Conservation (phyloP, 306 rosid genomes). For the Glycine soja region DNA sequence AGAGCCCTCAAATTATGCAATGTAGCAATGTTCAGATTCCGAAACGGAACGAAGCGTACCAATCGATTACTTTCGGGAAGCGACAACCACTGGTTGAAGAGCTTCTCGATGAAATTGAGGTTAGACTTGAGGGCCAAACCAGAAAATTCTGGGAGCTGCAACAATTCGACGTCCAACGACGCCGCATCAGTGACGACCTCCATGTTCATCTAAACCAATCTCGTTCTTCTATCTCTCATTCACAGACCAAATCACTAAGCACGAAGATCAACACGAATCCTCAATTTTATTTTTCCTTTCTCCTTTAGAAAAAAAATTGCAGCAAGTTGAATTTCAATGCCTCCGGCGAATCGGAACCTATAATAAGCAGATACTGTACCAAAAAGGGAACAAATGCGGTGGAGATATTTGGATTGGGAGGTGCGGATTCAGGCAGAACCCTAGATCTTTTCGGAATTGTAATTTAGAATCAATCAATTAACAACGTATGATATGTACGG, state of each 20-base stretch:
- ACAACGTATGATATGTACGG: not conserved
- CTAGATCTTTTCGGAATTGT: constrained; percentile 51
- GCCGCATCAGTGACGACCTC: constrained; percentile 81
- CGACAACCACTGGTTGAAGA: constrained; percentile 93
- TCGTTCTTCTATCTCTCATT: constrained; percentile 48
- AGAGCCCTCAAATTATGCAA: constrained; percentile 33
- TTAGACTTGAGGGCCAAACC: constrained; percentile 82
- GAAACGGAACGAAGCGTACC: constrained; percentile 59
- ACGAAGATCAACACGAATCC: constrained; percentile 51
- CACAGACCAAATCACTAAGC: constrained; percentile 53
- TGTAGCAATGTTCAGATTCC: constrained; percentile 27
- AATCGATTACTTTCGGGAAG: constrained; percentile 83
- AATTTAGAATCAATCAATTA: not conserved
- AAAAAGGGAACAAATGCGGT: constrained; percentile 32
- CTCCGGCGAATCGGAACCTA: constrained; percentile 34
- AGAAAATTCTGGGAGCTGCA: constrained; percentile 91
- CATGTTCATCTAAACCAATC: constrained; percentile 71
- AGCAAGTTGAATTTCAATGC: constrained; percentile 48
- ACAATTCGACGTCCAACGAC: constrained; percentile 86
- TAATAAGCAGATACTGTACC: not conserved
- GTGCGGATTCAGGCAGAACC: constrained; percentile 52
- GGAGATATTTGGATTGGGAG: not conserved
- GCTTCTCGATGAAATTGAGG: constrained; percentile 70
- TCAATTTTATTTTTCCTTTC: constrained; percentile 37
- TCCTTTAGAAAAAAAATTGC: constrained; percentile 8